Percentiles rank a stretch among this genome's conserved stretches.
Evolutionary conservation across 176 grass and related monocot species (phyloP).

Genomic region (Zoysia pacifica): DNA sequence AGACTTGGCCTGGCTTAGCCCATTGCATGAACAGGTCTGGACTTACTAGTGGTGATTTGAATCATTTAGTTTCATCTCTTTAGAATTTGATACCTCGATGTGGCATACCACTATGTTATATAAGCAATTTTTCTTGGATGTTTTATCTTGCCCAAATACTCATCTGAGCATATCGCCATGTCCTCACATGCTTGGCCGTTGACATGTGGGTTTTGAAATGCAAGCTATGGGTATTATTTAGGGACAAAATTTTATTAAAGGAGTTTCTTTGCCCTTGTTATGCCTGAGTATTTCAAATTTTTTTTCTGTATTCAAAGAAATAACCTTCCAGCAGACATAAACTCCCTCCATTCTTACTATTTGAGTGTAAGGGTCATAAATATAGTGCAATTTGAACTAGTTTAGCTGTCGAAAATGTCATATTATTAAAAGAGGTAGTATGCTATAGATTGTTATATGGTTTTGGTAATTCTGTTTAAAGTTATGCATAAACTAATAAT

Average conservation of each 20-base stretch:
- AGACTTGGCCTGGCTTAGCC: not conserved
- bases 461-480: too few species aligned
- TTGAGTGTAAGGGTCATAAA: not conserved
- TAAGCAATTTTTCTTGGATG: slow-evolving; percentile 9
- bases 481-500: too few species aligned
- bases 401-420: not conserved
- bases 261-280: too few species aligned
- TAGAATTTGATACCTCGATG: slow-evolving; percentile 15
- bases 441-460: not conserved
- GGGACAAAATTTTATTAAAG: too few species aligned
- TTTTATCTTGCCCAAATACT: not conserved
- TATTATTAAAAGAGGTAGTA: not conserved
- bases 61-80: not conserved
- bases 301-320: slow-evolving; percentile 1
- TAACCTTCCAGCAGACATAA: not conserved
- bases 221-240: too few species aligned
- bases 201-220: too few species aligned
- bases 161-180: too few species aligned
- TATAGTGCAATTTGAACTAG: not conserved
- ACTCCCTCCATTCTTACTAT: not conserved
- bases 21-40: not conserved
- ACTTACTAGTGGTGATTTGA: not conserved
- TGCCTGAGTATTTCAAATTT: not conserved
- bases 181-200: too few species aligned
- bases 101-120: not conserved